Evolutionary conservation across 2,329 filamentous ascomycete genomes (phyloP), one percentile per base, ranked within the genome.

Genomic region (Aspergillus fumigatus): DNA sequence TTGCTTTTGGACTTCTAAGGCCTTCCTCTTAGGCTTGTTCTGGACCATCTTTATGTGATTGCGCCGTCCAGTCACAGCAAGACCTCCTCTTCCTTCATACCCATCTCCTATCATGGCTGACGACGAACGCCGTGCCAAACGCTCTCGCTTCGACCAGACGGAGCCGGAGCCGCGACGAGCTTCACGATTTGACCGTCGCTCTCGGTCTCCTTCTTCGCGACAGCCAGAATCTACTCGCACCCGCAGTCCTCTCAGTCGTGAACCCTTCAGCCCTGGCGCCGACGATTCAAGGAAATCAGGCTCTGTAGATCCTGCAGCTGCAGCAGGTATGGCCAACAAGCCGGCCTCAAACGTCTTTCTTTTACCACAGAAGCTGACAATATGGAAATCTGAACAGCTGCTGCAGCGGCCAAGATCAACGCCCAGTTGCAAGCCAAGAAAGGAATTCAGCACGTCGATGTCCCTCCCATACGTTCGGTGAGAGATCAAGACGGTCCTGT

Each of bases 131-230:
- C 85, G 86, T 59, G 79, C 81, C 59, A 96, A 96, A 80, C 88
- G 92, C 60, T 96, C 92, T 70, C 91, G 93, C 74, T 97, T 97
- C 76, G 93, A 97, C 72, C 90, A 95, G 75, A 94, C 87, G 49
- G 90, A 93, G 72, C 86, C 89, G 5, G 90, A 94, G 69, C 85
- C 88, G 56, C 88, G 87, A 68, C 82, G 86, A 65, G 70, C 83
- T 47, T 95, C 92, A 51, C 85, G 92, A 71, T 97, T 96, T 75
- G 93, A 97, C 76, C 86, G 92, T 67, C 88, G 94, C 67, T 97
- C 94, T 57, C 88, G 91, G 63, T 96, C 92, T 32, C 92, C 92
- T 23, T 83, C 85, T 26, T 75, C 77, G 57, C 82, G 85, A 67
- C 84, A 86, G 65, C 80, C 85, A 26, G 90, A 95, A 60, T 77